Evolutionary conservation across 2,329 filamentous ascomycete genomes (phyloP).

Genomic region (Mycosphaerella sp.): DNA sequence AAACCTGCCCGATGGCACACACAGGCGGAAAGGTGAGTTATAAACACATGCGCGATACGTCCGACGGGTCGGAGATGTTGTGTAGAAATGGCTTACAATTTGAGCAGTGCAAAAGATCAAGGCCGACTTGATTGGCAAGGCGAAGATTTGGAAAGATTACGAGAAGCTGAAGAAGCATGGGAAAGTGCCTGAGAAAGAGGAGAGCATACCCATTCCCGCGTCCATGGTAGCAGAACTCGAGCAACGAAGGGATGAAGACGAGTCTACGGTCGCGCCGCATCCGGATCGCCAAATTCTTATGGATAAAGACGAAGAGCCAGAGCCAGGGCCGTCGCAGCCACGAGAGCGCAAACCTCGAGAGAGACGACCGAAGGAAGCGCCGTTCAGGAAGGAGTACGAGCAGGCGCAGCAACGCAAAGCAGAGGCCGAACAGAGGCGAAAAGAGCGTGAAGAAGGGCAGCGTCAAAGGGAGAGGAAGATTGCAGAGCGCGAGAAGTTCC

Average conservation of each 20-base stretch:
- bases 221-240: constrained; percentile 25
- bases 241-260: constrained; percentile 13
- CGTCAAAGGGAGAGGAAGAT: constrained; percentile 48
- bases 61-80: not conserved
- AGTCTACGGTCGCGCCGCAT: constrained; percentile 44
- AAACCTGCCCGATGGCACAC: constrained; percentile 83
- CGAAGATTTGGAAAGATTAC: constrained; percentile 88
- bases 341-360: constrained; percentile 8
- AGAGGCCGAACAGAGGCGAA: constrained; percentile 56
- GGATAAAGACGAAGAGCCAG: constrained; percentile 20
- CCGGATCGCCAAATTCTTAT: constrained; percentile 33
- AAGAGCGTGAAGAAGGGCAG: constrained; percentile 57
- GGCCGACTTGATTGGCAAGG: constrained; percentile 78
- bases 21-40: constrained; percentile 63
- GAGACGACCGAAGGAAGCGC: constrained; percentile 38
- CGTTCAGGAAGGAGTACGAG: constrained; percentile 41
- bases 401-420: constrained; percentile 50
- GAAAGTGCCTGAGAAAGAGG: constrained; percentile 23
- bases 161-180: constrained; percentile 70
- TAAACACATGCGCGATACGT: not conserved
- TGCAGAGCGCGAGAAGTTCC: constrained; percentile 65
- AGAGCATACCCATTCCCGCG: constrained; percentile 29
- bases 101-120: constrained; percentile 77
- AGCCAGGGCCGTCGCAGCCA: constrained; percentile 7
- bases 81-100: not conserved